phyloP scores from a whole-genome alignment of 116 monocot genomes.

The Phalaenopsis hybrid region DNA sequence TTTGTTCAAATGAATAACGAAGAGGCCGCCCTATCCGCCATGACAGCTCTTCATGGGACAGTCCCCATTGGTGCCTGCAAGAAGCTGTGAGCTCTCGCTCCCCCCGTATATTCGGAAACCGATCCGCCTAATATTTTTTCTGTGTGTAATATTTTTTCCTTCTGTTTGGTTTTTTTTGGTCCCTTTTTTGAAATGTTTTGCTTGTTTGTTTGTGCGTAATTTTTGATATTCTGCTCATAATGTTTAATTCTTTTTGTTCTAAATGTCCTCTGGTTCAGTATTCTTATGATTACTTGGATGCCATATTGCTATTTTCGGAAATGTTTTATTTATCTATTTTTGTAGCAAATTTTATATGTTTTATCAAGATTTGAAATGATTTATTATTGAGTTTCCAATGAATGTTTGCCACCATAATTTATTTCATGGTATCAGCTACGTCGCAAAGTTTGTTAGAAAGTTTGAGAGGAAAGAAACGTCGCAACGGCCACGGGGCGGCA shows the following conservation, averaged over 20 bases:
- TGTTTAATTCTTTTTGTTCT: background rate
- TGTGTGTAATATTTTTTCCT: too few species aligned
- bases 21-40: conserved; percentile 41
- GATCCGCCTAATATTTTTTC: too few species aligned
- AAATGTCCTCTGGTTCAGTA: too few species aligned
- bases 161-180: background rate
- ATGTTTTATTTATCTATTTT: background rate
- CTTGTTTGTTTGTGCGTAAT: background rate
- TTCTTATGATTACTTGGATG: too few species aligned
- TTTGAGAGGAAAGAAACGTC: conserved; percentile 14
- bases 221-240: background rate
- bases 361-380: background rate
- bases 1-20: conserved; percentile 47
- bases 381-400: background rate
- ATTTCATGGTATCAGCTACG: conserved; percentile 24
- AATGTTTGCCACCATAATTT: background rate
- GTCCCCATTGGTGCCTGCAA: conserved; percentile 17
- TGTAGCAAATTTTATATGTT: background rate
- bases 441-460: conserved; percentile 45
- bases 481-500: conserved; percentile 6
- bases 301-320: too few species aligned
- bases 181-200: too few species aligned
- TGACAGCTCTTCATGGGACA: conserved; percentile 28
- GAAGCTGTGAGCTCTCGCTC: conserved; percentile 34
- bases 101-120: background rate